Percentiles rank a stretch among this genome's conserved stretches.
phyloP scores from a whole-genome alignment of 805 yeast genomes.

The Saccharomycopsis fibuligera region DNA sequence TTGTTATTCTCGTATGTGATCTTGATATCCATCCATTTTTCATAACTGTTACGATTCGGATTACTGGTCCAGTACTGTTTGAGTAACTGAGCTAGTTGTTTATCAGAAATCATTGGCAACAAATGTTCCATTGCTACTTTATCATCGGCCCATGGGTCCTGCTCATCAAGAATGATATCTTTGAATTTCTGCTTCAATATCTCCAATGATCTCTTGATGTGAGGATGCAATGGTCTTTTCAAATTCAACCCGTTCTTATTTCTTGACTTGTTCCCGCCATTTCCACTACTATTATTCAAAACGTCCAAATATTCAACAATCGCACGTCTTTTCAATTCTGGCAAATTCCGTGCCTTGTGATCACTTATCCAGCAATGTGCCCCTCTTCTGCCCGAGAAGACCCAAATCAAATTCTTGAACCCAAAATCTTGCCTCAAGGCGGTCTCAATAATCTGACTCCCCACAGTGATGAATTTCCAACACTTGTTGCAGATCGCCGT shows the following conservation, averaged over 20 bases:
- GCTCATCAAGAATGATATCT: constrained; percentile 64
- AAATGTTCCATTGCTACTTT: constrained; percentile 51
- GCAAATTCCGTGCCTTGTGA: constrained; percentile 64
- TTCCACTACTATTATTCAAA: constrained; percentile 34
- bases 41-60: constrained; percentile 45
- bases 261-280: constrained; percentile 36
- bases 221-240: constrained; percentile 86
- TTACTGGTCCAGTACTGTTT: constrained; percentile 51
- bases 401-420: constrained; percentile 82
- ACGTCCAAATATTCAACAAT: constrained; percentile 82
- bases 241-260: constrained; percentile 43
- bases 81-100: constrained; percentile 45
- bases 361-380: constrained; percentile 99
- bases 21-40: constrained; percentile 79
- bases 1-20: constrained; percentile 33
- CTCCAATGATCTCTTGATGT: constrained; percentile 67
- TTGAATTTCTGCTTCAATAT: constrained; percentile 58
- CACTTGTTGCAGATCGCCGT: constrained; percentile 82
- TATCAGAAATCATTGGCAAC: constrained; percentile 57
- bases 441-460: constrained; percentile 64
- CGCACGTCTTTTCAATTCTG: constrained; percentile 68
- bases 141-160: constrained; percentile 75
- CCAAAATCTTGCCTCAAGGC: constrained; percentile 87
- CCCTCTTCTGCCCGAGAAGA: constrained; percentile 97
- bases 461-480: constrained; percentile 88